These are phyloP conservation scores for Pythium insidiosum DNA, from an alignment of 352 stramenopile genomes.

Conservation along the genomic window DNA sequence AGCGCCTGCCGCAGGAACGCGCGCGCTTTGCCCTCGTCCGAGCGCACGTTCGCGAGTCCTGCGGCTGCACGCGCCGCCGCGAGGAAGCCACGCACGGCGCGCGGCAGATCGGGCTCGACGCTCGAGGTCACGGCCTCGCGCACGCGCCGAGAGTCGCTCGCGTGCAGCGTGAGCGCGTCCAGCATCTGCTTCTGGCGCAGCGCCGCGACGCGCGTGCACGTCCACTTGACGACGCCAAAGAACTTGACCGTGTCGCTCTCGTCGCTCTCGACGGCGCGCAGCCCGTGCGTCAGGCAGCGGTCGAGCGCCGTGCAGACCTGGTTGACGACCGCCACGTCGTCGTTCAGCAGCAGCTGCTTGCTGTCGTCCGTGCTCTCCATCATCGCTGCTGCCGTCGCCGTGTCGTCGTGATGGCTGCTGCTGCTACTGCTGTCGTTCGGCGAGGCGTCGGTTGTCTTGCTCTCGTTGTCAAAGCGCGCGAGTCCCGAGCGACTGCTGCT, in stretches of 20 bases:
- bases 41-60: conserved; percentile 52
- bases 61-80: conserved; percentile 46
- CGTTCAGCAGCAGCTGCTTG: conserved; percentile 58
- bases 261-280: conserved; percentile 50
- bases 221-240: conserved; percentile 83
- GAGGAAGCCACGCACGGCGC: conserved; percentile 59
- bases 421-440: conserved; percentile 13
- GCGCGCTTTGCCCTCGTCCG: conserved; percentile 70
- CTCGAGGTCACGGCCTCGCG: conserved; percentile 65
- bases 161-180: conserved; percentile 48
- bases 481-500: conserved; percentile 6
- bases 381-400: conserved; percentile 11
- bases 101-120: conserved; percentile 59
- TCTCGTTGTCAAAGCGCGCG: not conserved
- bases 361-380: conserved; percentile 75
- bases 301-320: conserved; percentile 67
- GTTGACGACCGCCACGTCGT: conserved; percentile 61
- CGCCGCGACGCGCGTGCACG: conserved; percentile 66
- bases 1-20: conserved; percentile 75
- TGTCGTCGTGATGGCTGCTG: not conserved
- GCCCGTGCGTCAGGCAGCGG: conserved; percentile 54
- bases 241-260: conserved; percentile 70
- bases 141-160: conserved; percentile 23
- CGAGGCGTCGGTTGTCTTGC: not conserved
- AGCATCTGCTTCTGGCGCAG: conserved; percentile 63